Evolutionary conservation across 495 filamentous ascomycete species (phyloP), one percentile per base, ranked within the genome.

Genomic region (Aspergillus leporis): DNA sequence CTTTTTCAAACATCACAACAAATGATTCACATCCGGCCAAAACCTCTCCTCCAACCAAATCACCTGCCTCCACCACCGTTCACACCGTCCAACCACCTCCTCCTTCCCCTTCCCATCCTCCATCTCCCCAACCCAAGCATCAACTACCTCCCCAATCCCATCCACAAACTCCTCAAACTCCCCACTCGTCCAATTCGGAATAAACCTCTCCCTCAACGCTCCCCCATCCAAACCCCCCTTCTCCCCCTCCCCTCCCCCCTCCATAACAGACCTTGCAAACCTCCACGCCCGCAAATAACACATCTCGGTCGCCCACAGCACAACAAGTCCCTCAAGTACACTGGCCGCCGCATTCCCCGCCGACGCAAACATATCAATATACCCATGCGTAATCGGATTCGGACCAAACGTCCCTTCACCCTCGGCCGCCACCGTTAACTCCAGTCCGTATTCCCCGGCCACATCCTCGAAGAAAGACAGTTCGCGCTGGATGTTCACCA

Each of bases 261-360:
- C 54, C 66, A 77, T 58, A 59, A 74, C 66, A 7, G 59, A 63
- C 36, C 76, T 76, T 23, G 84, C 84, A 72, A 79, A 85, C 53
- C 72, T 72, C 85, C 85, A 89, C 14, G 84, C 76, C 43, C 77
- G 73, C 5, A 88, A 56, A 67, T 88, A 88, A 59, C 77, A 81
- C 4, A 77, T 80, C 75, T 93, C 90, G 12, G 87, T 91, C 25
- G 87, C 85, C 86, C 88, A 93, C 19, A 91, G 78, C 21, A 89
- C 81, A 9, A 89, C 78, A 57, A 91, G 68, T 9, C 87, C 88
- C 65, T 90, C 87, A 16, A 91, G 68, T 68, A 85, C 52, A 6
- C 72, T 75, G 5, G 71, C 66, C 34, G 70, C 77, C 0, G 76
- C 55, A 61, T 78, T 77, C 14, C 71, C 76, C 16, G 76, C 80